A percentile compares a stretch with the other conserved stretches of the same genome.
These are phyloP conservation scores for Teratosphaeria destructans DNA, from an alignment of 2,329 filamentous ascomycete species.

Conservation along the genomic window DNA sequence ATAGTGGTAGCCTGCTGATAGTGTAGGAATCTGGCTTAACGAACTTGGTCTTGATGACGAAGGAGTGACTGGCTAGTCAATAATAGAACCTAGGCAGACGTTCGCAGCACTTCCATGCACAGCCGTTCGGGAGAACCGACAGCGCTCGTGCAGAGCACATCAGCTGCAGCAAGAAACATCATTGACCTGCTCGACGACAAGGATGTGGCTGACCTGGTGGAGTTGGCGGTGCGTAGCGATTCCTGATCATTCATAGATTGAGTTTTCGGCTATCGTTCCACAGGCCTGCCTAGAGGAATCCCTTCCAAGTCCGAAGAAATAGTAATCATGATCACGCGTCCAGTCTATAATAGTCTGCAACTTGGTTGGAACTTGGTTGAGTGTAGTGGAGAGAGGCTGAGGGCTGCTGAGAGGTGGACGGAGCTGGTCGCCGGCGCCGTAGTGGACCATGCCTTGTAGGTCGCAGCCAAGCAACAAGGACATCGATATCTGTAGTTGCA, in stretches of 20 bases:
- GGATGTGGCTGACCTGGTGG: background rate
- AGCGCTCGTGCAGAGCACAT: background rate
- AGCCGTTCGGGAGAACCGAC: background rate
- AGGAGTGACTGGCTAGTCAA: background rate
- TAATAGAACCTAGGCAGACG: background rate
- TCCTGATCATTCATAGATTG: background rate
- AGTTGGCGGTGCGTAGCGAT: background rate
- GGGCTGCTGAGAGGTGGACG: background rate
- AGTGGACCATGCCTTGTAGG: background rate
- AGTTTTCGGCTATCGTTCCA: background rate
- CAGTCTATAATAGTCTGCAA: background rate
- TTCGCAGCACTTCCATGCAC: background rate
- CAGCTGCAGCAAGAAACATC: background rate
- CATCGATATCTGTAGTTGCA: too few species aligned
- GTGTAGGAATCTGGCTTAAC: background rate
- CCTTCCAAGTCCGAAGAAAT: background rate
- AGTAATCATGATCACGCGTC: background rate
- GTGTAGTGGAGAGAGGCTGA: background rate
- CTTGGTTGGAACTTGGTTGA: background rate
- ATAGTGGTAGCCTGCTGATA: background rate
- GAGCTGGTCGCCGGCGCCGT: background rate
- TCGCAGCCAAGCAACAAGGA: background rate
- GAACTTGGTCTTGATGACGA: background rate
- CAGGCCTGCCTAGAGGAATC: background rate
- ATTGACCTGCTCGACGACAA: background rate